Conservation (phyloP, 805 yeast species). For the Candida chilensis region DNA sequence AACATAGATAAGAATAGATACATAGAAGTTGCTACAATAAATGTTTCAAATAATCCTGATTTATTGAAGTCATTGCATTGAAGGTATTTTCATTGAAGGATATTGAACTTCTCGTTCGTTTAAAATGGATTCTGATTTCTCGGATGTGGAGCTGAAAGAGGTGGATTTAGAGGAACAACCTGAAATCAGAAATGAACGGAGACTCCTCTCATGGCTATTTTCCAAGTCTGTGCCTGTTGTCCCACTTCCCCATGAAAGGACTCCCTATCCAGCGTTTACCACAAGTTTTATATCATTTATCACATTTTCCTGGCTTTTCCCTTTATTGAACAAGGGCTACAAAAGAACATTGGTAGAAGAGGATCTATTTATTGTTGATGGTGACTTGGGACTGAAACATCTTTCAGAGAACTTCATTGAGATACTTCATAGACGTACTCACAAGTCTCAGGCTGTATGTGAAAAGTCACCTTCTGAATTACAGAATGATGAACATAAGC, state of each 20-base stretch:
- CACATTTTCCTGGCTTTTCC: slow-evolving; percentile 63
- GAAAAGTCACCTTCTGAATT: too few species aligned
- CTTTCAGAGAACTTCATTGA: slow-evolving; percentile 27
- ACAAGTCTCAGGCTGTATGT: slow-evolving; percentile 8
- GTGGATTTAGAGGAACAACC: slow-evolving; percentile 7
- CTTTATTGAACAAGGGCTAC: slow-evolving; percentile 58
- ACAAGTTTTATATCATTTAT: slow-evolving; percentile 28
- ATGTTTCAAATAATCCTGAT: too few species aligned
- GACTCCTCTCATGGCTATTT: slow-evolving; percentile 24
- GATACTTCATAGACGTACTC: too few species aligned
- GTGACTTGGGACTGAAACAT: slow-evolving; percentile 29
- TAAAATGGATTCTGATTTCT: too few species aligned
- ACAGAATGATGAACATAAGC: slow-evolving; percentile 6
- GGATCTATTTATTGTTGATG: slow-evolving; percentile 44
- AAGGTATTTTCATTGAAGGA: too few species aligned
- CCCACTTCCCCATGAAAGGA: slow-evolving; percentile 29
- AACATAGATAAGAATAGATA: too few species aligned
- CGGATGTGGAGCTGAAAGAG: too few species aligned
- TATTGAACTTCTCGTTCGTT: too few species aligned
- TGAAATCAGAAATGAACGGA: slow-evolving; percentile 15
- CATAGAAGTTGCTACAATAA: too few species aligned
- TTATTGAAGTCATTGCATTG: too few species aligned
- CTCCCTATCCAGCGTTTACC: slow-evolving; percentile 28
- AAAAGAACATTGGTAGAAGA: slow-evolving; percentile 59
- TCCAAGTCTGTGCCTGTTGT: slow-evolving; percentile 23